phyloP scores from a whole-genome alignment of 768 basidiomycete species.

The Phlebiopsis flavidoalba region DNA sequence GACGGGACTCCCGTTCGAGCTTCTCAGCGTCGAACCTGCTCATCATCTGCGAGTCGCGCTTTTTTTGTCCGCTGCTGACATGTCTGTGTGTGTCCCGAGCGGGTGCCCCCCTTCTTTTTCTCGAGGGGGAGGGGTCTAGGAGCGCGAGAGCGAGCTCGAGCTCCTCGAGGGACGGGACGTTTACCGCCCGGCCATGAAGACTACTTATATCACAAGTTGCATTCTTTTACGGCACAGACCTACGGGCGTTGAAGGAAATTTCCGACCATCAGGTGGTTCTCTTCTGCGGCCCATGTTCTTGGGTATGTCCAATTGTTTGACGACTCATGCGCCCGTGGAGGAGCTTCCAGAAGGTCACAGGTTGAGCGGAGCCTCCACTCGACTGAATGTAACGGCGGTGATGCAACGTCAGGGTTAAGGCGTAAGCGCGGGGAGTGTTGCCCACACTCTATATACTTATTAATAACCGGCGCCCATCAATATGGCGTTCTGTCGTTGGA shows the following conservation, averaged over 20 bases:
- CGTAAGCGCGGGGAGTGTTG: no score
- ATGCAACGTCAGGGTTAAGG: background rate
- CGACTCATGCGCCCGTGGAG: background rate
- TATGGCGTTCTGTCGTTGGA: no score
- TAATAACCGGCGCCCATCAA: no score
- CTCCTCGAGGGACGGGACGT: constrained; percentile 4
- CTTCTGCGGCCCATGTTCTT: background rate
- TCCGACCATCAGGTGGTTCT: background rate
- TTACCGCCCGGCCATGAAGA: constrained; percentile 2
- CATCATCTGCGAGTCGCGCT: background rate
- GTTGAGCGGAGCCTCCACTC: background rate
- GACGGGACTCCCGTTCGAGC: background rate
- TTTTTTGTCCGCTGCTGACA: no score
- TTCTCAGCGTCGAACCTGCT: constrained; percentile 5
- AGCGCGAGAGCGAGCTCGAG: constrained; percentile 12
- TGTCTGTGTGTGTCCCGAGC: no score
- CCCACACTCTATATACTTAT: no score
- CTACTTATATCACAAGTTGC: background rate
- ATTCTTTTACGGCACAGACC: background rate
- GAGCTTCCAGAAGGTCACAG: background rate
- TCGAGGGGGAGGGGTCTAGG: constrained; percentile 1
- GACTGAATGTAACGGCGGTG: background rate
- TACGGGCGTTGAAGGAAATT: background rate
- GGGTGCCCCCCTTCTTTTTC: no score
- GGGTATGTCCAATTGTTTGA: background rate